Evolutionary conservation across 306 rosid species (phyloP).

Genomic region (Dalbergia cochinchinensis): DNA sequence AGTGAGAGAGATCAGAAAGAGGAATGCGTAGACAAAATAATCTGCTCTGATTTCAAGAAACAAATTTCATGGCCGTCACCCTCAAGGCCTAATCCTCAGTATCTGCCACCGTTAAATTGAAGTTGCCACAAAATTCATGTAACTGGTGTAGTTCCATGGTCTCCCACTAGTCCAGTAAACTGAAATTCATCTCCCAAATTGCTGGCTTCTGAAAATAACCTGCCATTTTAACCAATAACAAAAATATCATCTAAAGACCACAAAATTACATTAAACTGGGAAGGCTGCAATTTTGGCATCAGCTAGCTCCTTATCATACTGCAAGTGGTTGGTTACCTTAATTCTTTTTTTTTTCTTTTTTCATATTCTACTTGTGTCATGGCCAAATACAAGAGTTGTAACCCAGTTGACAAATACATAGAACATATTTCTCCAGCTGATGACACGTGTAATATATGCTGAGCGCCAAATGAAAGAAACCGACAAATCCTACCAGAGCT

Average conservation of each 20-base stretch:
- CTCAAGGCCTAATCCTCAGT: conserved; percentile 1
- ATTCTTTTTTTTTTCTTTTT: too few relatives aligned
- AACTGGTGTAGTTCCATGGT: conserved; percentile 13
- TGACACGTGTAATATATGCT: conserved; percentile 80
- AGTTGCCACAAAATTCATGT: not conserved
- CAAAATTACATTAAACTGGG: conserved; percentile 7
- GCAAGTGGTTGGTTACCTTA: not conserved
- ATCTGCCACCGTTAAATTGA: not conserved
- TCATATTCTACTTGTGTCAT: conserved; percentile 89
- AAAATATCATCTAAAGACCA: not conserved
- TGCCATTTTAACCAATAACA: not conserved
- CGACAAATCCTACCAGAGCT: conserved; percentile 71
- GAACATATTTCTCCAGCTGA: conserved; percentile 97
- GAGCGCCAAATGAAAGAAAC: conserved; percentile 88
- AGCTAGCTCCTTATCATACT: not conserved
- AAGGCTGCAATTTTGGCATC: conserved; percentile 9
- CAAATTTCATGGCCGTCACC: conserved; percentile 39
- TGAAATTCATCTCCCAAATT: conserved; percentile 21
- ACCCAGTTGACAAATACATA: conserved; percentile 91
- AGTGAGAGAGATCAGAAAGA: not conserved
- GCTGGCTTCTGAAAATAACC: not conserved
- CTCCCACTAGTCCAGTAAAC: not conserved
- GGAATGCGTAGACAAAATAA: not conserved
- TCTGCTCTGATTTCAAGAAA: conserved; percentile 25
- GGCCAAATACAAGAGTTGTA: conserved; percentile 86